Evolutionary conservation across 768 basidiomycete species (phyloP).

Genomic region (Tricholoma matsutake): DNA sequence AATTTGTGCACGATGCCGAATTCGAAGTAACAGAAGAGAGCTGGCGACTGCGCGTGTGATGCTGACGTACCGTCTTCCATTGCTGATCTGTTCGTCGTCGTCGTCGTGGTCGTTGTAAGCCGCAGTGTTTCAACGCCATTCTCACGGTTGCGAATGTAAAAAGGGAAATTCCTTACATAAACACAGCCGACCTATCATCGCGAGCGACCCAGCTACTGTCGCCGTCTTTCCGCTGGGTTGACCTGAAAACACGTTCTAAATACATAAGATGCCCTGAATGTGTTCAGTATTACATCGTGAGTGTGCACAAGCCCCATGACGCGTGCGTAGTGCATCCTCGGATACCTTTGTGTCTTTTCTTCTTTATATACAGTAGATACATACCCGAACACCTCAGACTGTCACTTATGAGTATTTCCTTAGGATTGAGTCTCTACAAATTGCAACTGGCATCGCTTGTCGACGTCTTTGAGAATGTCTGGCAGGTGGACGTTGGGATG

Average conservation of each 20-base stretch:
- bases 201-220: too few species aligned
- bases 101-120: slow-evolving; percentile 2
- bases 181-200: too few species aligned
- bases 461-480: slow-evolving; percentile 41
- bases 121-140: background rate
- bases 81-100: slow-evolving; percentile 20
- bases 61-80: slow-evolving; percentile 83
- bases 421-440: too few species aligned
- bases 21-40: slow-evolving; percentile 18
- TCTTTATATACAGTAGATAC: too few species aligned
- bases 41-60: slow-evolving; percentile 48
- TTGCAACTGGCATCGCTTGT: slow-evolving; percentile 39
- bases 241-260: slow-evolving; percentile 23
- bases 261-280: slow-evolving; percentile 24
- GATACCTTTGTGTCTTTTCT: too few species aligned
- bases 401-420: too few species aligned
- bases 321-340: too few species aligned
- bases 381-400: too few species aligned
- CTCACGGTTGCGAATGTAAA: background rate
- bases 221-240: background rate
- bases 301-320: too few species aligned
- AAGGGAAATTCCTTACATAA: too few species aligned
- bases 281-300: too few species aligned
- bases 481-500: slow-evolving; percentile 45
- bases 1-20: slow-evolving; percentile 3